Percentiles rank a stretch among this genome's conserved stretches.
Conservation (phyloP, 257 asterid genomes). For the Hygrophila difformis region DNA sequence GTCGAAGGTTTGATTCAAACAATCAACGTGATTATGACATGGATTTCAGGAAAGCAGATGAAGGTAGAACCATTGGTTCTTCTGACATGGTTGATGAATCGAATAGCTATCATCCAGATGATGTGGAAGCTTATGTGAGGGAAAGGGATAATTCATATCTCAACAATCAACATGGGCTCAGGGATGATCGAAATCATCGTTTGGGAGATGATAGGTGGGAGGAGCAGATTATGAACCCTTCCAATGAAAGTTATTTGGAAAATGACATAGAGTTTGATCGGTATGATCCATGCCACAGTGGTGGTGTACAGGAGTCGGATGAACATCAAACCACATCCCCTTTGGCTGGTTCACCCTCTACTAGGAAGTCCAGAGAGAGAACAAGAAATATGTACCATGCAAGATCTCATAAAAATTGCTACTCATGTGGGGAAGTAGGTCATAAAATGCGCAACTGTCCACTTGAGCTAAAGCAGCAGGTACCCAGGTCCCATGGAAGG, state of each 20-base stretch:
- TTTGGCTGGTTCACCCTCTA: conserved; percentile 13
- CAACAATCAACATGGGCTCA: conserved; percentile 17
- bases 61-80: conserved; percentile 18
- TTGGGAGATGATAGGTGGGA: conserved; percentile 36
- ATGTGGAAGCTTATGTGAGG: conserved; percentile 12
- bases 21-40: conserved; percentile 17
- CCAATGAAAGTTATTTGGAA: conserved; percentile 21
- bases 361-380: conserved; percentile 19
- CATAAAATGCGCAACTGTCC: conserved; percentile 26
- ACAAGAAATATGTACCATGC: conserved; percentile 11
- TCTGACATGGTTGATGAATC: conserved; percentile 23
- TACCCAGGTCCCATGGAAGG: conserved; percentile 16
- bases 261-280: conserved; percentile 38
- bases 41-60: conserved; percentile 15
- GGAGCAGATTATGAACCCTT: conserved; percentile 25
- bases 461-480: conserved; percentile 12
- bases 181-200: conserved; percentile 18
- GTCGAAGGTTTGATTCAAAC: conserved; percentile 18
- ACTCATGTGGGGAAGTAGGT: conserved; percentile 29
- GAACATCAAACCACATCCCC: conserved; percentile 12
- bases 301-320: conserved; percentile 24
- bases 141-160: conserved; percentile 12
- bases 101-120: conserved; percentile 13
- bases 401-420: conserved; percentile 19
- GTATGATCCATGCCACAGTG: conserved; percentile 37